Percentiles rank a stretch among this genome's conserved stretches.
These are phyloP conservation scores for Lactifluus echinatus DNA, from an alignment of 768 basidiomycete species.

Conservation along the genomic window DNA sequence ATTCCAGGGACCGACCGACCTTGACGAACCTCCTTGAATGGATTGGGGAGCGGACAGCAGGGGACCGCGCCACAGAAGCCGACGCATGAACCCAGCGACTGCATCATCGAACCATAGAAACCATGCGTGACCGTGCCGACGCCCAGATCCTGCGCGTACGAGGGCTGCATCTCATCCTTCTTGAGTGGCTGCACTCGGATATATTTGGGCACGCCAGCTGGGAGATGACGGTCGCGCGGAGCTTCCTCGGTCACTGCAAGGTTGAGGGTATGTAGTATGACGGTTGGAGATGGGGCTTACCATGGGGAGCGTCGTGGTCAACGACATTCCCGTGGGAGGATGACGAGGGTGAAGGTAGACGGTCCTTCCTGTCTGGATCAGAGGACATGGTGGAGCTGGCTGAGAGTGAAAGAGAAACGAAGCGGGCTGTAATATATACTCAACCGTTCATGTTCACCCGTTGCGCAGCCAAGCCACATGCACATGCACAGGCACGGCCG, in stretches of 20 bases:
- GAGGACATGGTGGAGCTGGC: background rate
- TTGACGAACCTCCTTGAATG: slow-evolving; percentile 79
- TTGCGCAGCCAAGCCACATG: background rate
- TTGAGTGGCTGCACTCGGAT: slow-evolving; percentile 85
- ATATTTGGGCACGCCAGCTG: slow-evolving; percentile 23
- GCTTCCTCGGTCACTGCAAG: slow-evolving; percentile 56
- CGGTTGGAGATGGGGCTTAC: slow-evolving; percentile 7
- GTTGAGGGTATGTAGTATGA: slow-evolving; percentile 17
- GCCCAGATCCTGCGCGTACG: slow-evolving; percentile 87
- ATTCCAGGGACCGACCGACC: slow-evolving; percentile 35
- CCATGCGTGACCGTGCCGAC: slow-evolving; percentile 72
- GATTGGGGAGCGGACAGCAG: slow-evolving; percentile 79
- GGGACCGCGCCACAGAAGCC: slow-evolving; percentile 72
- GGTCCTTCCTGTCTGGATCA: slow-evolving; percentile 14
- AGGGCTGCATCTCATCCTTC: slow-evolving; percentile 86
- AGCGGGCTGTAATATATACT: background rate
- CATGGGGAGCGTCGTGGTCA: slow-evolving; percentile 20
- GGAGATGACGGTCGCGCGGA: background rate
- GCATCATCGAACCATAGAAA: slow-evolving; percentile 74
- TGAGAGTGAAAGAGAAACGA: background rate
- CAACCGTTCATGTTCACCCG: background rate
- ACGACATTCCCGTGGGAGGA: slow-evolving; percentile 19
- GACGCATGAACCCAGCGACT: slow-evolving; percentile 55
- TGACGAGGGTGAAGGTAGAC: background rate
- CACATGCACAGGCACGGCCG: background rate